These are phyloP conservation scores for Rhynchosporium agropyri DNA, from an alignment of 2,329 filamentous ascomycete species.

Conservation along the genomic window DNA sequence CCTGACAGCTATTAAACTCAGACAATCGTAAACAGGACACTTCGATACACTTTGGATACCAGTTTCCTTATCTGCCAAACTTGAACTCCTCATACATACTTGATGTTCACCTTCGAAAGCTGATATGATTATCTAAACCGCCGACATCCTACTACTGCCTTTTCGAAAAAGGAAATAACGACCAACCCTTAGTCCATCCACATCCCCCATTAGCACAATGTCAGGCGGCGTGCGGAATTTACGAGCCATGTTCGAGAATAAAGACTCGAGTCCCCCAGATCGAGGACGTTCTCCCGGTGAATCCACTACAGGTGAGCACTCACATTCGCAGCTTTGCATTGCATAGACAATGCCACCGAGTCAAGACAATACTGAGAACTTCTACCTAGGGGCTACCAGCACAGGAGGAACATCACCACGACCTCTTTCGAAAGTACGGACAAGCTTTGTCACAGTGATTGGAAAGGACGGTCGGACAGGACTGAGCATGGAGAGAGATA, in stretches of 20 bases:
- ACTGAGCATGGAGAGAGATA: conserved; percentile 47
- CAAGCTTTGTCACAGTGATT: conserved; percentile 75
- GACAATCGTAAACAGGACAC: conserved; percentile 19
- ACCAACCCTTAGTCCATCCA: conserved; percentile 6
- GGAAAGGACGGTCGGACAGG: conserved; percentile 47
- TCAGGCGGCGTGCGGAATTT: conserved; percentile 58
- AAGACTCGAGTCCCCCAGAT: conserved; percentile 55
- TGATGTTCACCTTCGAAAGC: conserved; percentile 6
- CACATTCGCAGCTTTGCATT: too few species aligned
- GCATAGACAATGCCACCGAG: conserved; percentile 16
- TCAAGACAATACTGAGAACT: conserved; percentile 27
- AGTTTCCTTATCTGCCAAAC: background rate
- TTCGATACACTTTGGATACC: background rate
- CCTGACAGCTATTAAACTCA: conserved; percentile 2
- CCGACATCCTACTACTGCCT: background rate
- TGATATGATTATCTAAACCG: conserved; percentile 7
- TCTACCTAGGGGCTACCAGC: conserved; percentile 29
- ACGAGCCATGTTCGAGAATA: conserved; percentile 75
- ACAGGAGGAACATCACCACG: conserved; percentile 53
- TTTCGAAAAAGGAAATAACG: conserved; percentile 7
- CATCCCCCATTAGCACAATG: conserved; percentile 7
- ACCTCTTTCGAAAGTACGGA: conserved; percentile 74
- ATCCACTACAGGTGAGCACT: conserved; percentile 48
- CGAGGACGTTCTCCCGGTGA: conserved; percentile 69
- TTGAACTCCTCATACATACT: background rate